Conservation (phyloP, 345 rosid species). For the Limnanthes douglasii region DNA sequence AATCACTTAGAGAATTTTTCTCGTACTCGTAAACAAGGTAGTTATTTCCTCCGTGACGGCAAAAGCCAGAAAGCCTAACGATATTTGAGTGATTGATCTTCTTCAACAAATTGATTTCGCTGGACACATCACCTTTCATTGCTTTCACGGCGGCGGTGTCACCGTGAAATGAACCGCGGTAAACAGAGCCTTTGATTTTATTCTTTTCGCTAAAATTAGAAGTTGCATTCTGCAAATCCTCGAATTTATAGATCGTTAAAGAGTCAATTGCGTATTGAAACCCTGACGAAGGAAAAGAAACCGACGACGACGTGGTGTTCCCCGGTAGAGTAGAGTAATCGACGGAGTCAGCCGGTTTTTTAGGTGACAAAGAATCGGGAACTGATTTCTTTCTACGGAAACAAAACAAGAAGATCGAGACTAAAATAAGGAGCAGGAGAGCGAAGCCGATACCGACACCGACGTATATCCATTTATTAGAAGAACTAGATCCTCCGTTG, state of each 20-base stretch:
- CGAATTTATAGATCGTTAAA: constrained; percentile 41
- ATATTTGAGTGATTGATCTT: constrained; percentile 67
- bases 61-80: constrained; percentile 77
- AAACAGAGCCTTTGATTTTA: constrained; percentile 54
- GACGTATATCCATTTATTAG: constrained; percentile 35
- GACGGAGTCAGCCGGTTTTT: too few species aligned
- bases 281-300: constrained; percentile 21
- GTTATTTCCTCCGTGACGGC: constrained; percentile 55
- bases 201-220: constrained; percentile 36
- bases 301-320: constrained; percentile 24
- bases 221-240: constrained; percentile 48
- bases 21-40: constrained; percentile 72
- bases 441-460: constrained; percentile 46
- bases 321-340: constrained; percentile 16
- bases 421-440: constrained; percentile 18
- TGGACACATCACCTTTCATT: constrained; percentile 63
- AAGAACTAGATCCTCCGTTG: constrained; percentile 17
- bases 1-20: constrained; percentile 53
- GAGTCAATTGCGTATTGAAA: constrained; percentile 41
- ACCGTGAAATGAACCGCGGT: constrained; percentile 46
- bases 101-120: constrained; percentile 68
- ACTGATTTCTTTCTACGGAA: constrained; percentile 9
- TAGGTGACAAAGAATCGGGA: constrained; percentile 19
- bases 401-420: constrained; percentile 19
- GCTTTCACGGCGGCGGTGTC: constrained; percentile 73